Evolutionary conservation across 768 basidiomycete genomes (phyloP).

Genomic region (Vararia minispora): DNA sequence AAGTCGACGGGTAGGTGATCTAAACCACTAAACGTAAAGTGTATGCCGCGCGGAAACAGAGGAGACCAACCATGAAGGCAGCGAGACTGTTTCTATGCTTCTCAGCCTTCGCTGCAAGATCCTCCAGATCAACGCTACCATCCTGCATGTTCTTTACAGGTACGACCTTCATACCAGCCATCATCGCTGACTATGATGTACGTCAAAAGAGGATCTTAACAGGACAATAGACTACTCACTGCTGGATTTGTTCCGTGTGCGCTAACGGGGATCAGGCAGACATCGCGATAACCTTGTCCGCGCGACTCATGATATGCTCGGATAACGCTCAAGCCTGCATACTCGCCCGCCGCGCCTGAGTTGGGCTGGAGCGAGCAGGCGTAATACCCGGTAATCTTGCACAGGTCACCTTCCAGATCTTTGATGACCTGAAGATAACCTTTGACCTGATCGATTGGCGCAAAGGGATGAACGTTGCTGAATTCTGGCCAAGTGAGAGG

Average conservation of each 20-base stretch:
- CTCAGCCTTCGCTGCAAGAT: slow-evolving; percentile 80
- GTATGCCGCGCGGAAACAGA: not conserved
- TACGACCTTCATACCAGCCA: slow-evolving; percentile 96
- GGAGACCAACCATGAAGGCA: slow-evolving; percentile 71
- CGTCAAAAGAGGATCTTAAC: slow-evolving; percentile 8
- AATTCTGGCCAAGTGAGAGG: slow-evolving; percentile 95
- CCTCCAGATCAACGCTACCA: slow-evolving; percentile 82
- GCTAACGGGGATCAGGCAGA: slow-evolving; percentile 90
- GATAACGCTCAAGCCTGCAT: slow-evolving; percentile 90
- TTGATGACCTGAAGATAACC: slow-evolving; percentile 82
- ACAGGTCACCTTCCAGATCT: slow-evolving; percentile 88
- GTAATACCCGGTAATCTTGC: slow-evolving; percentile 93
- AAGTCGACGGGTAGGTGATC: slow-evolving; percentile 97
- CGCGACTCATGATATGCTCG: slow-evolving; percentile 88
- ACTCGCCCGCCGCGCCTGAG: slow-evolving; percentile 97
- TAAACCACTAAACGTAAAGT: slow-evolving; percentile 19
- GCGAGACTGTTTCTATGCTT: slow-evolving; percentile 87
- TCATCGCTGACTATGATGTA: slow-evolving; percentile 67
- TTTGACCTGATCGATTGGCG: slow-evolving; percentile 76
- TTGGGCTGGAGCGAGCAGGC: slow-evolving; percentile 97
- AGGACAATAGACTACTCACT: slow-evolving; percentile 32
- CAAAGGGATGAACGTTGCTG: slow-evolving; percentile 85
- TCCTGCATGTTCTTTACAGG: slow-evolving; percentile 82
- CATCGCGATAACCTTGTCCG: slow-evolving; percentile 74
- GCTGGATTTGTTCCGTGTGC: slow-evolving; percentile 99